Conservation (phyloP, 1,284 basidiomycete genomes). For the Gymnopus androsaceus region DNA sequence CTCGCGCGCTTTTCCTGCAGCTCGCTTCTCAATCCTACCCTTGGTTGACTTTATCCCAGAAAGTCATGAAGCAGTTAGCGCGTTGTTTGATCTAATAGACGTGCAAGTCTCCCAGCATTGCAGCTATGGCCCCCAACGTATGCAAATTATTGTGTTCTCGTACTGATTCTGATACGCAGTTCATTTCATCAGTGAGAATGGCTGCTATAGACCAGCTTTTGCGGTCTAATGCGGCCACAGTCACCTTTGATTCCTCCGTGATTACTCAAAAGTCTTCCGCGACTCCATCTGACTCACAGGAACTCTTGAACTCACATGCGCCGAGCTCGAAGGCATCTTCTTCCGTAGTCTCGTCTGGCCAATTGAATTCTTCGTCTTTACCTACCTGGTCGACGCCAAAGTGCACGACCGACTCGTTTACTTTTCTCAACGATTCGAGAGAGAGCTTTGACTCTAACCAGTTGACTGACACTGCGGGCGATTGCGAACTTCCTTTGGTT, state of each 20-base stretch:
- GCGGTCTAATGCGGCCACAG: background rate
- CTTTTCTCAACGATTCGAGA: background rate
- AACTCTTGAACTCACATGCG: background rate
- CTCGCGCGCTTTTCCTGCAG: background rate
- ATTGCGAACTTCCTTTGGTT: background rate
- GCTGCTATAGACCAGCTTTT: constrained; percentile 5
- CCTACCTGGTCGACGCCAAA: background rate
- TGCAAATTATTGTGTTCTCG: background rate
- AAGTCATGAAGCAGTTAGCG: background rate
- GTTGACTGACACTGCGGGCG: background rate
- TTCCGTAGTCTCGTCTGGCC: no score
- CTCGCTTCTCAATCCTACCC: background rate
- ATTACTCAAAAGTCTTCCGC: background rate
- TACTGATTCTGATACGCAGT: background rate
- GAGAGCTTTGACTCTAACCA: background rate
- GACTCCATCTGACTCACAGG: background rate
- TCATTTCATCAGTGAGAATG: background rate
- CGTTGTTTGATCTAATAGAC: constrained; percentile 3
- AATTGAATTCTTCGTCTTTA: no score
- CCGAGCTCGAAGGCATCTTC: no score
- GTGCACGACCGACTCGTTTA: background rate
- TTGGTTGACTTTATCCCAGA: background rate
- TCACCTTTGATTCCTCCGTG: background rate
- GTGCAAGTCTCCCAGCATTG: background rate
- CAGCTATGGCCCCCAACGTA: background rate